These are phyloP conservation scores for Pythium dissotocum DNA, from an alignment of 352 stramenopile genomes.

Conservation along the genomic window DNA sequence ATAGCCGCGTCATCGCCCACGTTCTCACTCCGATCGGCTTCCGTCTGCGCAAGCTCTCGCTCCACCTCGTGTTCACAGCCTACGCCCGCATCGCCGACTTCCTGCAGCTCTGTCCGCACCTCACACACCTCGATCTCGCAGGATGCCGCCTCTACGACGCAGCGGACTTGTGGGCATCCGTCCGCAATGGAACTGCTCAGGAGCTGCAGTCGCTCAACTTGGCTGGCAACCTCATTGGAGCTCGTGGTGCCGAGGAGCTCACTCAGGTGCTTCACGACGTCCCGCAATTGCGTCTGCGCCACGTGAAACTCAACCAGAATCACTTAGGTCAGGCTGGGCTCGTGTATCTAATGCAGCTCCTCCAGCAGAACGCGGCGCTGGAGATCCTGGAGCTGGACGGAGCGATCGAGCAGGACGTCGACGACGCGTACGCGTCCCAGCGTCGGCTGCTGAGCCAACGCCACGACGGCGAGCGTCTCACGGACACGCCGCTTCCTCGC, in stretches of 20 bases:
- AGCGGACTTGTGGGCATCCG: background rate
- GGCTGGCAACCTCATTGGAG: constrained; percentile 9
- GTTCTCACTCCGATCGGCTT: background rate
- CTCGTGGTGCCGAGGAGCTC: background rate
- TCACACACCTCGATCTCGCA: constrained; percentile 16
- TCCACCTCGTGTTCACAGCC: background rate
- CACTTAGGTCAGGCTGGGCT: constrained; percentile 12
- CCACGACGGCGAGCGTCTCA: background rate
- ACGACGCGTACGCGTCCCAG: constrained; percentile 7
- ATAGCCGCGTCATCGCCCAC: background rate
- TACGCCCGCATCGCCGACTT: background rate
- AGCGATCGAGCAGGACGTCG: background rate
- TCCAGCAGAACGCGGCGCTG: background rate
- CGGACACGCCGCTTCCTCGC: constrained; percentile 2
- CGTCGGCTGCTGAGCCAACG: background rate
- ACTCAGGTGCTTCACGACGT: background rate
- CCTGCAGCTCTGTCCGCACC: constrained; percentile 1
- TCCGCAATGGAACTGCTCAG: background rate
- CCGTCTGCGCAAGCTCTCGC: background rate
- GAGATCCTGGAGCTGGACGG: constrained; percentile 16
- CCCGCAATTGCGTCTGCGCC: constrained; percentile 10
- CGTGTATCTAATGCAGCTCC: background rate
- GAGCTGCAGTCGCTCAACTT: constrained; percentile 5
- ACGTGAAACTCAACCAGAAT: constrained; percentile 4
- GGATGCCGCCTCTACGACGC: constrained; percentile 10